These are phyloP conservation scores for Wickerhamomyces hampshirensis DNA, from an alignment of 805 yeast species.

Conservation along the genomic window DNA sequence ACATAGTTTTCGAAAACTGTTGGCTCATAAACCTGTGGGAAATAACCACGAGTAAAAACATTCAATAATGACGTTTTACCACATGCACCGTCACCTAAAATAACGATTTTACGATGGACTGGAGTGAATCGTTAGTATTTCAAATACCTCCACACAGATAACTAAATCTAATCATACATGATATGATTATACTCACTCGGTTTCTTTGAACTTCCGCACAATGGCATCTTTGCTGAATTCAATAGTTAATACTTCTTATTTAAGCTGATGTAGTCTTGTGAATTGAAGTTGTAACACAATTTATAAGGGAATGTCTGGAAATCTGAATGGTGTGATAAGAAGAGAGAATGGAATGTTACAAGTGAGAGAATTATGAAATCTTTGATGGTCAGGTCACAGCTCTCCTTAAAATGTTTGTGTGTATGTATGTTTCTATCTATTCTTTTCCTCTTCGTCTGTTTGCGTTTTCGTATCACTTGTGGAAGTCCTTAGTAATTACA, in stretches of 20 bases:
- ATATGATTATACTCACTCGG: conserved; percentile 25
- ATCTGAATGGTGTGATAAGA: not conserved
- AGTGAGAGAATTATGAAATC: conserved; percentile 1
- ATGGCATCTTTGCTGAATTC: conserved; percentile 29
- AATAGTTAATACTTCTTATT: too few relatives aligned
- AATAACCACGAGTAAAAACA: conserved; percentile 95
- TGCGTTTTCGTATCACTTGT: too few relatives aligned
- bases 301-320: not conserved
- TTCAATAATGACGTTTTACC: conserved; percentile 94
- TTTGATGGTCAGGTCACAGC: too few relatives aligned
- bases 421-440: too few relatives aligned
- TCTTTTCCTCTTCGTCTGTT: too few relatives aligned
- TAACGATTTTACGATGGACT: conserved; percentile 89
- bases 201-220: conserved; percentile 41
- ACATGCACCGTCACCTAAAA: conserved; percentile 97
- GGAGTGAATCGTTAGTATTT: conserved; percentile 1
- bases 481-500: too few relatives aligned
- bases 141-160: not conserved
- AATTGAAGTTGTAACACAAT: too few relatives aligned
- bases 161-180: not conserved
- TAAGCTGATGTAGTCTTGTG: too few relatives aligned
- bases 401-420: too few relatives aligned
- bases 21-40: conserved; percentile 97
- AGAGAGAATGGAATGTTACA: not conserved
- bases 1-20: conserved; percentile 97